Evolutionary conservation across 208 protist genomes (phyloP), one percentile per base, ranked within the genome.

Genomic region (Trypanosoma scelopori): DNA sequence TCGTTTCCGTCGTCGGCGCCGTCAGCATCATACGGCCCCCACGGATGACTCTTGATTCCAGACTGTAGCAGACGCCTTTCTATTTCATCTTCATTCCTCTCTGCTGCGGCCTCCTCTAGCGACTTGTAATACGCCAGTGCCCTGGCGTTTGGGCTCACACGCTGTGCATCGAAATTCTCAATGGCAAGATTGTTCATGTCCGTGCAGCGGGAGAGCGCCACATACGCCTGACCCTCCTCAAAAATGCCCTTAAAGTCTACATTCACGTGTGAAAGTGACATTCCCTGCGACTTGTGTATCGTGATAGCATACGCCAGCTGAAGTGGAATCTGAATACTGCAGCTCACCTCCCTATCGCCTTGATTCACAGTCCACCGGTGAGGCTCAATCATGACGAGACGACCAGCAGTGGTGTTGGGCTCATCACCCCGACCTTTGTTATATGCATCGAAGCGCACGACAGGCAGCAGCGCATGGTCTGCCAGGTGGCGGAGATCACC

Each of bases 281-380:
- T 95, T 32, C 97, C 97, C 69, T 99, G 97, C 35, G 84, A 88
- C 64, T 99, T 99, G 79, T 99, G 97, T 50, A 98, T 97, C 9
- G 97, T 98, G 55, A 98, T 87, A 30, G 95, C 95, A 81, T 97
- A 99, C 42, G 96, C 97, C 7, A 98, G 82, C n/a, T 85, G 86
- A 2, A 99, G 81, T 37, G 97, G 97, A 15, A 99, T 84, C 71
- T 95, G 90, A 23, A 81, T 74, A 23, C 65, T 78, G 65, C 70
- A 74, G 9, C 79, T 76, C 15, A 88, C 42, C 45, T 78, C 69
- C 22, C 47, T 20, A 18, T 82, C 76, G 28, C 86, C 89, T 28
- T 80, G 71, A 69, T 65, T 72, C 64, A 88, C 81, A 35, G 68
- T 72, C 87, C 90, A 95, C 45, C 79, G 63, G 62, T 88, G 82